A percentile compares a stretch with the other conserved stretches of the same genome.
Evolutionary conservation across 1,284 basidiomycete genomes (phyloP).

Genomic region (Nidula niveotomentosa): DNA sequence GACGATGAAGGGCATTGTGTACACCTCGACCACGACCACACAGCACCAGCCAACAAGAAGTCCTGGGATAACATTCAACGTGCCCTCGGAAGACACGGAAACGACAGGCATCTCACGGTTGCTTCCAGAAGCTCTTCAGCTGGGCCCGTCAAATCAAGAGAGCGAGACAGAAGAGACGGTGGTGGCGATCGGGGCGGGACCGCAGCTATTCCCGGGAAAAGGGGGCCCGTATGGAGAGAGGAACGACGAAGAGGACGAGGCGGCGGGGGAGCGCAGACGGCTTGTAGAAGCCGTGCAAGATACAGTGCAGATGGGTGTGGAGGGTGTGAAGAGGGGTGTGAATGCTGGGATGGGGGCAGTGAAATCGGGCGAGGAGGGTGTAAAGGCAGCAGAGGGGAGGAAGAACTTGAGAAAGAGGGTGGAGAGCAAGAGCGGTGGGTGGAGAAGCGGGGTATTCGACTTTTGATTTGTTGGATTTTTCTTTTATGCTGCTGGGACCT

Average conservation of each 20-base stretch:
- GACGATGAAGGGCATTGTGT: slow-evolving; percentile 37
- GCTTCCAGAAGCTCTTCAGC: slow-evolving; percentile 4
- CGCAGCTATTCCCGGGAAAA: slow-evolving; percentile 45
- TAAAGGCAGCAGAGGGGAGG: slow-evolving; percentile 16
- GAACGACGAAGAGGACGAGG: slow-evolving; percentile 10
- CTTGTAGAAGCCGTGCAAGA: slow-evolving; percentile 19
- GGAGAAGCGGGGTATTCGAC: slow-evolving; percentile 34
- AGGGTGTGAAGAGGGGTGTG: slow-evolving; percentile 17
- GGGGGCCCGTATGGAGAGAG: slow-evolving; percentile 34
- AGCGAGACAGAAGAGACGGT: slow-evolving; percentile 5
- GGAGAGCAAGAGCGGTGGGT: slow-evolving; percentile 19
- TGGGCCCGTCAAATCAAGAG: slow-evolving; percentile 4
- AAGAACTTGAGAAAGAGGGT: slow-evolving; percentile 15
- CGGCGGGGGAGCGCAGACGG: slow-evolving; percentile 10
- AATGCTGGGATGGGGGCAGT: slow-evolving; percentile 11
- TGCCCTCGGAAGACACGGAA: slow-evolving; percentile 9
- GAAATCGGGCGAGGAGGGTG: slow-evolving; percentile 15
- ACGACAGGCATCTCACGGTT: slow-evolving; percentile 2
- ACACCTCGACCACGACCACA: slow-evolving; percentile 25
- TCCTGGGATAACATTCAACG: slow-evolving; percentile 14
- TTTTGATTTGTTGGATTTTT: not conserved
- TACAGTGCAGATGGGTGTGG: slow-evolving; percentile 16
- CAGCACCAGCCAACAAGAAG: slow-evolving; percentile 7
- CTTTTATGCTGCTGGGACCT: not conserved
- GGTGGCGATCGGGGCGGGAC: slow-evolving; percentile 36